Evolutionary conservation across 2,329 filamentous ascomycete genomes (phyloP).

Genomic region (Aspergillus japonicus): DNA sequence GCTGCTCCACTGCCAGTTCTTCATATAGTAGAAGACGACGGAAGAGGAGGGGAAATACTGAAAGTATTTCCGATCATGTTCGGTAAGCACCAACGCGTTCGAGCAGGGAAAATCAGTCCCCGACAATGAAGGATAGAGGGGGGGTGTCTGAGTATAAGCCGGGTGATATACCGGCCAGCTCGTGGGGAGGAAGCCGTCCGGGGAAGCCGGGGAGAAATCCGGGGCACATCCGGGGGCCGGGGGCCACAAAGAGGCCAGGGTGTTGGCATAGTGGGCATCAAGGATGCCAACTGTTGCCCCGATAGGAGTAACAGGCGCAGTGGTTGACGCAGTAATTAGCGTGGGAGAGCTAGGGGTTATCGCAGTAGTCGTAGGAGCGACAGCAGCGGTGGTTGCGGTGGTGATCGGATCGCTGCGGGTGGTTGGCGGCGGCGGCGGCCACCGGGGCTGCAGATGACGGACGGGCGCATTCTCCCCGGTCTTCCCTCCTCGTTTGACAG

Average conservation of each 20-base stretch:
- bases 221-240: background rate
- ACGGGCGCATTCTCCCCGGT: slow-evolving; percentile 16
- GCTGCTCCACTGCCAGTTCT: slow-evolving; percentile 39
- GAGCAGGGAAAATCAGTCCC: slow-evolving; percentile 25
- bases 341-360: background rate
- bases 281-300: background rate
- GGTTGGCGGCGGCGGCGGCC: slow-evolving; percentile 10
- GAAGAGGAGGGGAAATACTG: slow-evolving; percentile 36
- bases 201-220: slow-evolving; percentile 20
- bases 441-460: slow-evolving; percentile 29
- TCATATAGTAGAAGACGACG: slow-evolving; percentile 38
- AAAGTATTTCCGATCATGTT: slow-evolving; percentile 36
- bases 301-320: background rate
- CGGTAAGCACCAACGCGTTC: slow-evolving; percentile 36
- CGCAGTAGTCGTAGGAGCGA: background rate
- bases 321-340: background rate
- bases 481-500: slow-evolving; percentile 25
- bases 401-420: slow-evolving; percentile 11
- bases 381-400: background rate
- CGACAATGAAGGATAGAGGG: slow-evolving; percentile 27
- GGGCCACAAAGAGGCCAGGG: slow-evolving; percentile 9
- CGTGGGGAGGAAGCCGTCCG: slow-evolving; percentile 15
- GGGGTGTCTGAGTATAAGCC: slow-evolving; percentile 18
- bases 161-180: slow-evolving; percentile 5
- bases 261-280: slow-evolving; percentile 6